Evolutionary conservation across 2,329 filamentous ascomycete species (phyloP).

Genomic region (Chaetomium sp.): DNA sequence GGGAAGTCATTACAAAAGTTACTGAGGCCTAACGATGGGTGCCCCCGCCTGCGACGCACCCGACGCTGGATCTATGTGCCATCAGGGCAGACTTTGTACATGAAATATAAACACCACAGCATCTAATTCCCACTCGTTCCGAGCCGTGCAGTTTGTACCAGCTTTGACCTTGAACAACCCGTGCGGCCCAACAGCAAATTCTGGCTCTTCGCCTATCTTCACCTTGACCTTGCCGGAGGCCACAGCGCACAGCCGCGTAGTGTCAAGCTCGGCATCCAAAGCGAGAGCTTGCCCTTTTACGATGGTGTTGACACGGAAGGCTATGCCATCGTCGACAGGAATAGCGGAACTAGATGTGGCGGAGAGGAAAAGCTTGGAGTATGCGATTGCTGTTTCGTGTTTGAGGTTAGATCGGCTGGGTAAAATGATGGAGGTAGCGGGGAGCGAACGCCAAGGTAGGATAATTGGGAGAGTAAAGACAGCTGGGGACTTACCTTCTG

Average conservation of each 20-base stretch:
- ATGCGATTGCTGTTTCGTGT: constrained; percentile 26
- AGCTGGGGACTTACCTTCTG: constrained; percentile 19
- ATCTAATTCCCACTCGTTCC: constrained; percentile 24
- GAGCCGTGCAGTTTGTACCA: constrained; percentile 17
- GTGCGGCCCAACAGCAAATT: constrained; percentile 25
- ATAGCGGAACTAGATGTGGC: constrained; percentile 17
- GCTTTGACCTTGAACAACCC: constrained; percentile 25
- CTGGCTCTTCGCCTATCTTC: constrained; percentile 18
- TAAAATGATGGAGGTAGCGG: background rate
- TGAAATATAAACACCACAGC: constrained; percentile 24
- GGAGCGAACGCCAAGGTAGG: background rate
- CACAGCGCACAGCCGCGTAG: constrained; percentile 26
- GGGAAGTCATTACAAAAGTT: no score
- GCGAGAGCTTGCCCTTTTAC: constrained; percentile 18
- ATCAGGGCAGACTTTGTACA: constrained; percentile 7
- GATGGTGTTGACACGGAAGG: constrained; percentile 27
- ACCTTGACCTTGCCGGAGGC: constrained; percentile 29
- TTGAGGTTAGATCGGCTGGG: background rate
- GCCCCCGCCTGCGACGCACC: background rate
- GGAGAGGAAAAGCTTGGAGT: constrained; percentile 30
- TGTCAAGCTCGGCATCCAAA: constrained; percentile 17
- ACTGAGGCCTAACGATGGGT: no score
- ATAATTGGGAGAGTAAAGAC: background rate
- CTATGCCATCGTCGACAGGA: constrained; percentile 24
- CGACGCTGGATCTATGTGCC: background rate